phyloP scores from a whole-genome alignment of 192 early-diverging fungal genomes.

The Linnemannia elongata region DNA sequence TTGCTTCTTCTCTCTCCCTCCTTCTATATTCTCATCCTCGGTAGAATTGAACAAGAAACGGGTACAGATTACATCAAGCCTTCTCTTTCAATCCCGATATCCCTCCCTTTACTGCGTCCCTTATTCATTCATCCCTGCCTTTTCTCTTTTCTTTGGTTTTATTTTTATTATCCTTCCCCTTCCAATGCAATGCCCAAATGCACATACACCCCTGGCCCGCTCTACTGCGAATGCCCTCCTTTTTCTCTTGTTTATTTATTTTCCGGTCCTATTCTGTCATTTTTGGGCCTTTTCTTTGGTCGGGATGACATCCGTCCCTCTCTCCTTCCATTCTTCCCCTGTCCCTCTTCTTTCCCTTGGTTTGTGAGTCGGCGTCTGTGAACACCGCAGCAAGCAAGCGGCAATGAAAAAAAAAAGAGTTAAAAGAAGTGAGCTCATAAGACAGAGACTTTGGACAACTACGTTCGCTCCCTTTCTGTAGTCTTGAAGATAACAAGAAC shows the following conservation, averaged over 20 bases:
- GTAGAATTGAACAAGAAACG: neutral
- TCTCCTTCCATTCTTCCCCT: neutral
- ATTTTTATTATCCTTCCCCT: neutral
- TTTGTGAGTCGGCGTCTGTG: neutral
- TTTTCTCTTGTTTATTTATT: neutral
- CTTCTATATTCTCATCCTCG: neutral
- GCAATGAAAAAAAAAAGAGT: neutral
- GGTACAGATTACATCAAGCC: neutral
- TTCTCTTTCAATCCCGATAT: neutral
- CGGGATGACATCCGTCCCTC: neutral
- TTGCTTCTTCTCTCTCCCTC: neutral
- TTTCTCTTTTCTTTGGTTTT: too few relatives aligned
- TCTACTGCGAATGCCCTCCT: neutral
- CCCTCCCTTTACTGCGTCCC: constrained; percentile 1
- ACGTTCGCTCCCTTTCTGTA: neutral
- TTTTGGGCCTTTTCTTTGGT: neutral
- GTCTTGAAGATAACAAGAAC: neutral
- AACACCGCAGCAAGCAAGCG: neutral
- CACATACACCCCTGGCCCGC: neutral
- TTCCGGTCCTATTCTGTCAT: neutral
- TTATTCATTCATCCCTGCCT: neutral
- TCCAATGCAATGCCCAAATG: neutral
- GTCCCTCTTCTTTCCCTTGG: neutral
- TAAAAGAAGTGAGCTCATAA: neutral
- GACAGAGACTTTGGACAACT: neutral